Base-by-base conservation (phyloP, 768 basidiomycete species). In the Tylopilus subfusipes region DNA sequence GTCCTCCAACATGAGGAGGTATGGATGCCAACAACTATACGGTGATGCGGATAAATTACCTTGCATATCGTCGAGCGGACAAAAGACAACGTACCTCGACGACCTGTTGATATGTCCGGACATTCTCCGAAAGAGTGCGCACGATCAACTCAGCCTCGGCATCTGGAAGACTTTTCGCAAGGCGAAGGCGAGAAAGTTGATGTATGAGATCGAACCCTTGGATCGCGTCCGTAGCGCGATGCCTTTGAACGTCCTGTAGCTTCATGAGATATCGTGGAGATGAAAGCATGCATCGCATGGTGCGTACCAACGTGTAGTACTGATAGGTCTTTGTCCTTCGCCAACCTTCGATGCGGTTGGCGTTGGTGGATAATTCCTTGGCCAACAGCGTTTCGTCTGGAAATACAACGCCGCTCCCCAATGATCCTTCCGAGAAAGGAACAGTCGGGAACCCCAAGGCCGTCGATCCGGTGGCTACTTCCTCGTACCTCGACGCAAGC, bases 311-410 rank as follows among this genome's bases (percentile, higher is more conserved):
- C 52, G 84, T 78, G 62, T 76, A 88, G 56, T 89, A 81, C 51
- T 82, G 78, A 69, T 98, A 97, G 50, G 82, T 85, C 58, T 82
- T 83, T 5, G 91, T 96, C 65, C 81, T 81, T 57, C 90, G 76
- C 96, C 96, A 99, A 9, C 88, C 95, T 65, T 98, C 97, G 36
- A 98, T 93, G 33, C 96, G 82, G 62, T 84, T 83, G 1, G 86
- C 83, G 60, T 94, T 93, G 30, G 78, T 76, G 39, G 78, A 76
- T 50, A 97, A 75, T 67, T 99, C 96, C 58, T 80, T 82, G 55
- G 77, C 63, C 42, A 83, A 83, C 13, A 76, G 70, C 0, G 68
- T 67, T 21, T 96, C 93, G 53, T 96, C 93, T 14, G 73, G 69
- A 64, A 94, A 93, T 7, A 85, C 81, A 16, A 88, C 78, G 3